These are phyloP conservation scores for Lachancea kluyveri DNA, from an alignment of 805 yeast genomes.

Conservation along the genomic window DNA sequence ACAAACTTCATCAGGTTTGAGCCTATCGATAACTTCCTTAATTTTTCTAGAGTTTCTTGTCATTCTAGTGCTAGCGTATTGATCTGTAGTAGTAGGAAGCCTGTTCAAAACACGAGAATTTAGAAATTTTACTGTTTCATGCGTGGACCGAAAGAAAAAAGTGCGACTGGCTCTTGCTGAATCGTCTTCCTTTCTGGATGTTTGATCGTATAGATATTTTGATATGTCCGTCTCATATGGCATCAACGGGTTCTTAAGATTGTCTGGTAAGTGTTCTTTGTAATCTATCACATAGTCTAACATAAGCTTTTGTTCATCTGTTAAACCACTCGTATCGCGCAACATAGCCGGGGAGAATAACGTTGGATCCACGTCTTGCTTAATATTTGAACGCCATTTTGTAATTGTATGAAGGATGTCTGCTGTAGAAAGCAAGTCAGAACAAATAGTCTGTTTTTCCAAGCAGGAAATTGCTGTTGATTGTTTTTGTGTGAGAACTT, in stretches of 20 bases:
- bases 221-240: constrained; percentile 23
- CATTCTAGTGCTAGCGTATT: constrained; percentile 12
- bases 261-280: constrained; percentile 18
- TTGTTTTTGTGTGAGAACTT: not conserved
- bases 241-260: constrained; percentile 8
- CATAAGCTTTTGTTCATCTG: constrained; percentile 17
- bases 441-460: not conserved
- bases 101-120: constrained; percentile 4
- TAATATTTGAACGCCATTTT: constrained; percentile 16
- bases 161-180: not conserved
- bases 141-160: constrained; percentile 1
- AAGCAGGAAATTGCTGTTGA: not conserved
- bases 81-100: constrained; percentile 2
- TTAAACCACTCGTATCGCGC: constrained; percentile 4
- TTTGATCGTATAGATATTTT: constrained; percentile 3
- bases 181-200: not conserved
- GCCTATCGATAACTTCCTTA: constrained; percentile 19
- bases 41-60: constrained; percentile 25
- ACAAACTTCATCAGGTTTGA: constrained; percentile 17
- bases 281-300: constrained; percentile 27
- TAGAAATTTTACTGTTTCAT: constrained; percentile 1
- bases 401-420: constrained; percentile 15
- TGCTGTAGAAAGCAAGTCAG: constrained; percentile 15
- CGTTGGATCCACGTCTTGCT: constrained; percentile 20
- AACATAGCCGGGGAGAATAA: constrained; percentile 3